These are phyloP conservation scores for Rhizopogon sp. DNA, from an alignment of 768 basidiomycete genomes.

Conservation along the genomic window DNA sequence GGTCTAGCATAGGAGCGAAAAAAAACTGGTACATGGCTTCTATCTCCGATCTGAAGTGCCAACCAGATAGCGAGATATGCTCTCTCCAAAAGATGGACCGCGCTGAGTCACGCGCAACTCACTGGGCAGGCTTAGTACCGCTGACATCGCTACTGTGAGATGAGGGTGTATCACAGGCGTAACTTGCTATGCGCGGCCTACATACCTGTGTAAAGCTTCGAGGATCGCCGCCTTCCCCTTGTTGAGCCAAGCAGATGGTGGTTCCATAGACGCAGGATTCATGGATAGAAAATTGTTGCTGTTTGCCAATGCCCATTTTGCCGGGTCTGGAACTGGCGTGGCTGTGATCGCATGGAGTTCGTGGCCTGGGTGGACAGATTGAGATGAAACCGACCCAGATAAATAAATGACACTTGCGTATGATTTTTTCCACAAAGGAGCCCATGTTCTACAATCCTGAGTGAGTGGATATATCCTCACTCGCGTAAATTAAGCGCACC, in stretches of 20 bases:
- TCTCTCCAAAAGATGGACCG: no score
- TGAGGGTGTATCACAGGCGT: background rate
- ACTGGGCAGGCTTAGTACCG: no score
- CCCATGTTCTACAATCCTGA: slow-evolving; percentile 46
- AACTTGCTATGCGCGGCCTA: background rate
- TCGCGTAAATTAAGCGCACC: slow-evolving; percentile 27
- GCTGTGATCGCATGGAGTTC: slow-evolving; percentile 62
- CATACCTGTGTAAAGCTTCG: background rate
- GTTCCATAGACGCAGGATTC: no score
- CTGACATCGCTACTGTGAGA: background rate
- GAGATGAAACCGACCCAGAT: background rate
- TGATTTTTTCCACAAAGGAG: slow-evolving; percentile 65
- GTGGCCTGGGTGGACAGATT: slow-evolving; percentile 31
- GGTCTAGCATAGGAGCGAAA: background rate
- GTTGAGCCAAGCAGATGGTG: background rate
- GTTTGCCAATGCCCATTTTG: slow-evolving; percentile 47
- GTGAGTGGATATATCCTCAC: background rate
- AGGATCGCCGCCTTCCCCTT: background rate
- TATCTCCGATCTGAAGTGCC: background rate
- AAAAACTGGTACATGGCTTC: background rate
- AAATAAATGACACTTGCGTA: slow-evolving; percentile 36
- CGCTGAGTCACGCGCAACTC: no score
- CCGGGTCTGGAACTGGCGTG: slow-evolving; percentile 48
- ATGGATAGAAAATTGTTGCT: no score
- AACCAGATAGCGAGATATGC: background rate